Base-by-base conservation (phyloP, 139 green algal species). In the Mesostigma viride region DNA sequence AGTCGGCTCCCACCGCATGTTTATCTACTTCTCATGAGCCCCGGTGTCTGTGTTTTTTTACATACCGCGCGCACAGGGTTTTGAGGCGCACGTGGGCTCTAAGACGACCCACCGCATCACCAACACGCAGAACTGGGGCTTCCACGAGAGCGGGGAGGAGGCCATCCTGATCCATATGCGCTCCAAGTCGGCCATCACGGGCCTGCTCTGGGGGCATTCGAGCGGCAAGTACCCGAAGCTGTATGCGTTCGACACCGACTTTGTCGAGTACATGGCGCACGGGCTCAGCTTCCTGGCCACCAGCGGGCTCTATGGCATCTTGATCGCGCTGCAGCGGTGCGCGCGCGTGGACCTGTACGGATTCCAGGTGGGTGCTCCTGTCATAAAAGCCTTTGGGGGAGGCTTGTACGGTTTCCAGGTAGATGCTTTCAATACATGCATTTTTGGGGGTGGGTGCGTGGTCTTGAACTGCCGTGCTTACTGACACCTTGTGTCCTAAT, bases 361-460 rank as follows among this genome's bases (percentile, higher is more conserved):
- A 45, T 77, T 72, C 64, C 70, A 77, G 53, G 68, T 75, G 14
- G n/a, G n/a, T n/a, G n/a, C n/a, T n/a, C n/a, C n/a, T n/a, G n/a
- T n/a, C 35, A 59, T 31, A 11, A 30, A 69, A 40, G 36, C 59
- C 4, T 36, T 36, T 3, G 58, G 26, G 11, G 11, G n/a, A 28
- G 11, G 40, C 40, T 65, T 45, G 26, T 28, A 65, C 58, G 35
- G 36, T n/a, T n/a, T n/a, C n/a, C n/a, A n/a, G n/a, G n/a, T n/a
- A n/a, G n/a, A n/a, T n/a, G n/a, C n/a, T n/a, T n/a, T n/a, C n/a
- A n/a, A n/a, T n/a, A n/a, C n/a, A n/a, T n/a, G n/a, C n/a, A n/a
- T n/a, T n/a, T n/a, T n/a, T n/a, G n/a, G n/a, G n/a, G n/a, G n/a
- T n/a, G n/a, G n/a, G n/a, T n/a, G n/a, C n/a, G n/a, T n/a, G n/a